A percentile compares a stretch with the other conserved stretches of the same genome.
Conservation (phyloP, 1,284 basidiomycete genomes). For the Mycena sp. region DNA sequence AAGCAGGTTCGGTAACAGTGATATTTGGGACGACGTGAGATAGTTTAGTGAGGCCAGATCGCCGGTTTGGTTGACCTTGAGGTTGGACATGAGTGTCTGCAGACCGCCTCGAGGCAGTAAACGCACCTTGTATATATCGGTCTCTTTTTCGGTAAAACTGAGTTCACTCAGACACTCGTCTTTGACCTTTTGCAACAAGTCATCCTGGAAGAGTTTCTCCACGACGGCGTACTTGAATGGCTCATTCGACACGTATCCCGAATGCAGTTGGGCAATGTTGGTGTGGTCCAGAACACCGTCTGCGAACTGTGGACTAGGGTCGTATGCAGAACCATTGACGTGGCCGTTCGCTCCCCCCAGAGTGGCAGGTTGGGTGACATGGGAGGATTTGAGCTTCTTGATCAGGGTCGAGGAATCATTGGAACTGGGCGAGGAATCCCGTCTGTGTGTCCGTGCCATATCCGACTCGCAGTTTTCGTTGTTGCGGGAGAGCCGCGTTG, state of each 20-base stretch:
- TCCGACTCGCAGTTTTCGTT: too few relatives aligned
- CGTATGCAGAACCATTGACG: slow-evolving; percentile 26
- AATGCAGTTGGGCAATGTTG: slow-evolving; percentile 63
- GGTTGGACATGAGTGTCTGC: slow-evolving; percentile 2
- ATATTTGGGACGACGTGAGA: slow-evolving; percentile 80
- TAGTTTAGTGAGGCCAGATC: slow-evolving; percentile 94
- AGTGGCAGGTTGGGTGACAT: slow-evolving; percentile 5
- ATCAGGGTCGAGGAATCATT: slow-evolving; percentile 15
- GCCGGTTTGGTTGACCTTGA: slow-evolving; percentile 95
- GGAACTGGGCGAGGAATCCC: slow-evolving; percentile 13
- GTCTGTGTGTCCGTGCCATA: slow-evolving; percentile 29
- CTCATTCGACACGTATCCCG: slow-evolving; percentile 64
- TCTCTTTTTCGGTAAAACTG: slow-evolving; percentile 96
- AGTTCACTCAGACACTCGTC: slow-evolving; percentile 87
- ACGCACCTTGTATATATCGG: slow-evolving; percentile 96
- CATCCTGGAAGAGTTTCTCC: slow-evolving; percentile 86
- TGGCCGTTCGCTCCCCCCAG: background rate
- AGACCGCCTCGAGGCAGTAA: slow-evolving; percentile 4
- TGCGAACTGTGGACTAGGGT: slow-evolving; percentile 56
- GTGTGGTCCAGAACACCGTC: slow-evolving; percentile 64
- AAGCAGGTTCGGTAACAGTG: slow-evolving; percentile 82
- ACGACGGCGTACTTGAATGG: slow-evolving; percentile 92
- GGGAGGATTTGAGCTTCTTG: slow-evolving; percentile 29
- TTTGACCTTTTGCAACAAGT: slow-evolving; percentile 80
- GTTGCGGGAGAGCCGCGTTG: too few relatives aligned